Conservation (phyloP, 805 yeast species). For the Brettanomyces sp. region DNA sequence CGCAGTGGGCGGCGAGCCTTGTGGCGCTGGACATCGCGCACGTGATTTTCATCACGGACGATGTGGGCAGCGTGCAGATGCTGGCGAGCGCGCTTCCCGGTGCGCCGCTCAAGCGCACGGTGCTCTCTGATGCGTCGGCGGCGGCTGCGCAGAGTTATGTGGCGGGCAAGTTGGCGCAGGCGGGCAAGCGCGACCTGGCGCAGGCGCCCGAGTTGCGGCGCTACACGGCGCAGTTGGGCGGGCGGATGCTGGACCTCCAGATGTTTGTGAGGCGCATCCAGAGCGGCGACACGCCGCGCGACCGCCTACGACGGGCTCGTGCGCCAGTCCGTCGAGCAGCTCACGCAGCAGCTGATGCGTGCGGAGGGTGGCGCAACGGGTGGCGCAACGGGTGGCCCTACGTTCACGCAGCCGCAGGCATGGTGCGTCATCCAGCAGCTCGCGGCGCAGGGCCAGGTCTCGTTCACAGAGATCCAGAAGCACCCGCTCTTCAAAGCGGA, state of each 20-base stretch:
- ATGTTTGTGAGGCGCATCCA: constrained; percentile 79
- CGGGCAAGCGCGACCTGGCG: background rate
- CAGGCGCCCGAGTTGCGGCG: constrained; percentile 32
- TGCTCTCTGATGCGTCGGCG: constrained; percentile 73
- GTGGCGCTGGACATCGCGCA: constrained; percentile 77
- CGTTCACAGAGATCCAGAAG: constrained; percentile 42
- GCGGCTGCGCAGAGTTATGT: constrained; percentile 66
- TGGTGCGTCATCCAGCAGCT: constrained; percentile 73
- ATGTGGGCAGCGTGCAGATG: constrained; percentile 63
- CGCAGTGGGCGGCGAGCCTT: constrained; percentile 83
- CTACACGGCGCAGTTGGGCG: constrained; percentile 74
- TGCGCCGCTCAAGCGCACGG: constrained; percentile 69
- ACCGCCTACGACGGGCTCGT: constrained; percentile 75
- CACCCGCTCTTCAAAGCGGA: constrained; percentile 52
- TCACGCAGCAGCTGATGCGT: constrained; percentile 65
- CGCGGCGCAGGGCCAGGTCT: constrained; percentile 36
- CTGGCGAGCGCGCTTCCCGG: constrained; percentile 72
- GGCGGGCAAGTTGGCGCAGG: constrained; percentile 33
- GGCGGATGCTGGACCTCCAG: constrained; percentile 89
- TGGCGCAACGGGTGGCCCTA: constrained; percentile 13
- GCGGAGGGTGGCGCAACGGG: constrained; percentile 34
- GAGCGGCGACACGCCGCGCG: constrained; percentile 75
- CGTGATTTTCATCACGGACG: constrained; percentile 81
- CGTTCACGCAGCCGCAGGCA: constrained; percentile 44
- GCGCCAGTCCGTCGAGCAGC: constrained; percentile 77